Evolutionary conservation across 1,284 basidiomycete species (phyloP).

Genomic region (Wolfiporia cocos): DNA sequence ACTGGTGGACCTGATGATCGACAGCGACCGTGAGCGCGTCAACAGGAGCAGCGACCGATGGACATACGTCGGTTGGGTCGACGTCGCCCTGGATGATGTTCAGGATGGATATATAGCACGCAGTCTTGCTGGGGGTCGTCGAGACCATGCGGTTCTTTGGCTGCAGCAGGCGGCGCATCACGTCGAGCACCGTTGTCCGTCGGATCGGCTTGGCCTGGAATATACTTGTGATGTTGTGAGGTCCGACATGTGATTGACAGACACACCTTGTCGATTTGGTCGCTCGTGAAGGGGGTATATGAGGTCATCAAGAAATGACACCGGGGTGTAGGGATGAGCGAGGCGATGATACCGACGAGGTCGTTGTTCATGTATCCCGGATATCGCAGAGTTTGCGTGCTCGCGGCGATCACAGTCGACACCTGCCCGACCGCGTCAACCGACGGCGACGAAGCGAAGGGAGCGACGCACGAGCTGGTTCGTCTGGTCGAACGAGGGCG

Average conservation of each 20-base stretch:
- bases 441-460: background rate
- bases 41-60: background rate
- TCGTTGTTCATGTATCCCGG: constrained; percentile 99
- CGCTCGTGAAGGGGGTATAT: constrained; percentile 97
- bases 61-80: constrained; percentile 89
- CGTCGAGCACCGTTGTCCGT: constrained; percentile 93
- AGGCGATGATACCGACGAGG: constrained; percentile 94
- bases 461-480: constrained; percentile 75
- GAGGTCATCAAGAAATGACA: constrained; percentile 99
- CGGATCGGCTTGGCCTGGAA: constrained; percentile 52
- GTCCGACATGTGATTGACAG: background rate
- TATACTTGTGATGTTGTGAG: background rate
- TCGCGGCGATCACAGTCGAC: constrained; percentile 94
- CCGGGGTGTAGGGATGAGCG: constrained; percentile 95
- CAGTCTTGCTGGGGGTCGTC: constrained; percentile 86
- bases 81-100: constrained; percentile 99
- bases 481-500: constrained; percentile 90
- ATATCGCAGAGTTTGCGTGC: constrained; percentile 95
- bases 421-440: constrained; percentile 56
- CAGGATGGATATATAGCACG: constrained; percentile 96
- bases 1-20: constrained; percentile 84
- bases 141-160: constrained; percentile 99
- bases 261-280: constrained; percentile 86
- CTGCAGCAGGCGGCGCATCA: constrained; percentile 96
- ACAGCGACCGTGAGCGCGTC: background rate